Conservation (phyloP, 768 basidiomycete species). For the Guyanaporus albipodus region DNA sequence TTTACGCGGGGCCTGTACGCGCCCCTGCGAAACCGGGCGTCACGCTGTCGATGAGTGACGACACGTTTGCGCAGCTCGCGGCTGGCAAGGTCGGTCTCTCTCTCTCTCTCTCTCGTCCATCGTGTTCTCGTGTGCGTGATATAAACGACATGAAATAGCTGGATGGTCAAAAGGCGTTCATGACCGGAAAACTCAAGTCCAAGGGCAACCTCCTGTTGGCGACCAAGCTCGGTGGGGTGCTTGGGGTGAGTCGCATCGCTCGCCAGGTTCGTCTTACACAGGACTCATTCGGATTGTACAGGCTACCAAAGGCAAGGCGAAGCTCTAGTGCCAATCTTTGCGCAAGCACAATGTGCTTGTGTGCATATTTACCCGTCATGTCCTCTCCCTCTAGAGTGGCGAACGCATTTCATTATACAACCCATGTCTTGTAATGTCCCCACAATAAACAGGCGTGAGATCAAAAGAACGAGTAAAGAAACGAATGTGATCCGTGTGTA, state of each 20-base stretch:
- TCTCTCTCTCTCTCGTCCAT: not conserved
- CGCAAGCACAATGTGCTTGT: not conserved
- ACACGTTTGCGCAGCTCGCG: conserved; percentile 68
- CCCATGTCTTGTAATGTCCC: not conserved
- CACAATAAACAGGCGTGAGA: not conserved
- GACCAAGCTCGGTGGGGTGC: conserved; percentile 80
- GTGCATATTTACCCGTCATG: not conserved
- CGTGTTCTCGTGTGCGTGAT: not conserved
- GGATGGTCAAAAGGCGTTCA: conserved; percentile 93
- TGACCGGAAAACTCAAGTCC: conserved; percentile 92
- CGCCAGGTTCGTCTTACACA: too few relatives aligned
- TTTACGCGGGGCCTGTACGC: conserved; percentile 61
- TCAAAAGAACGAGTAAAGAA: not conserved
- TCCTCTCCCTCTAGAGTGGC: conserved; percentile 12
- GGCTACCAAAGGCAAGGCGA: conserved; percentile 39
- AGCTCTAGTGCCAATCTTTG: conserved; percentile 32
- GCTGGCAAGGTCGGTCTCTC: conserved; percentile 57
- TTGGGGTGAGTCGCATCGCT: conserved; percentile 52
- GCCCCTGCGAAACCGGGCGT: conserved; percentile 70
- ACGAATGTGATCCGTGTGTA: conserved; percentile 7
- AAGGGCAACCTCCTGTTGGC: conserved; percentile 93
- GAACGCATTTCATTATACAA: conserved; percentile 19
- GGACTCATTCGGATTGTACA: conserved; percentile 9
- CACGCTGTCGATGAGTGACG: conserved; percentile 73
- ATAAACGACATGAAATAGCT: conserved; percentile 39